These are phyloP conservation scores for Pichia sp. DNA, from an alignment of 1,139 yeast species.

Conservation along the genomic window DNA sequence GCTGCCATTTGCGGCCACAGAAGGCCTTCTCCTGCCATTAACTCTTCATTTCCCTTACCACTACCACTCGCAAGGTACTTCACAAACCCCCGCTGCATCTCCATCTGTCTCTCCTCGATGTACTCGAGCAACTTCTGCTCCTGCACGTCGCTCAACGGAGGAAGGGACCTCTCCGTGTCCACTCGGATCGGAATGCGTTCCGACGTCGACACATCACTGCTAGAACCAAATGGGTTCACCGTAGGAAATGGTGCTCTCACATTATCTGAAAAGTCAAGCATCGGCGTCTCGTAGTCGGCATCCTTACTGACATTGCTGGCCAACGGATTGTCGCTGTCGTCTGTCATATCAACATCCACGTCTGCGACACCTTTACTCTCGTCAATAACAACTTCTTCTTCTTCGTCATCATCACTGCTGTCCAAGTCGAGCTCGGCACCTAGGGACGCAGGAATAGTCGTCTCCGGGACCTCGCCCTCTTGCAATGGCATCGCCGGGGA, in stretches of 20 bases:
- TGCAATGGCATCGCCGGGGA: constrained; percentile 10
- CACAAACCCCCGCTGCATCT: constrained; percentile 62
- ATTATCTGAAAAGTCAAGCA: constrained; percentile 20
- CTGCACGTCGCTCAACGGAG: constrained; percentile 42
- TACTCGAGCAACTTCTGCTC: constrained; percentile 61
- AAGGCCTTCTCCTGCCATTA: constrained; percentile 6
- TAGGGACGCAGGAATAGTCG: constrained; percentile 10
- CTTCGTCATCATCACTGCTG: constrained; percentile 6
- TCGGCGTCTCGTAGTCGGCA: constrained; percentile 14
- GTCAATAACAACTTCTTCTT: neutral
- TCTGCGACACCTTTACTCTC: constrained; percentile 3
- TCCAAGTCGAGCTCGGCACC: constrained; percentile 15
- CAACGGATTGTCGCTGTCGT: constrained; percentile 1
- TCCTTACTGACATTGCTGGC: constrained; percentile 10
- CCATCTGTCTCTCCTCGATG: constrained; percentile 56
- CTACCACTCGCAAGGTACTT: constrained; percentile 46
- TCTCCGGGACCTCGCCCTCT: constrained; percentile 7
- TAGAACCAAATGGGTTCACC: constrained; percentile 32
- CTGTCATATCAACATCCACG: neutral
- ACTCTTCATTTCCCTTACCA: constrained; percentile 14
- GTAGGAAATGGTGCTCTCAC: constrained; percentile 16
- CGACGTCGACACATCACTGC: constrained; percentile 22
- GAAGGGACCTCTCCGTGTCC: constrained; percentile 3
- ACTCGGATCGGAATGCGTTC: constrained; percentile 19
- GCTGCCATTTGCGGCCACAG: constrained; percentile 39